Evolutionary conservation across 2,329 filamentous ascomycete genomes (phyloP).

Genomic region (Zymoseptoria passerinii): DNA sequence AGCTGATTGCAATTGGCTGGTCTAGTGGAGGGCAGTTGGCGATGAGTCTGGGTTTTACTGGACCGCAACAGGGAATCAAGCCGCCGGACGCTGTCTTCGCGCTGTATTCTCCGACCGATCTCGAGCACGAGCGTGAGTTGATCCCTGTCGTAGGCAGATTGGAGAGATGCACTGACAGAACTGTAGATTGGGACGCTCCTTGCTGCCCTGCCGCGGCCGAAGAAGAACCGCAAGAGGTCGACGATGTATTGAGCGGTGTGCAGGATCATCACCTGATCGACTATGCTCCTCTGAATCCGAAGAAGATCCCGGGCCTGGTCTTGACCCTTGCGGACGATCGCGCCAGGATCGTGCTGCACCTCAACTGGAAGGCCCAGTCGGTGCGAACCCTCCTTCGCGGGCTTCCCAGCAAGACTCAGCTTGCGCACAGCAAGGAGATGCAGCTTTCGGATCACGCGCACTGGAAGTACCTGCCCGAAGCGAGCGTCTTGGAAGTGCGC

Average conservation of each 20-base stretch:
- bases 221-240: not conserved
- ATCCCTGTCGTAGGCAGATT: not conserved
- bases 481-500: not conserved
- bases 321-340: conserved; percentile 2
- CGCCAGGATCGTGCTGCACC: conserved; percentile 3
- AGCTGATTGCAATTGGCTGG: conserved; percentile 4
- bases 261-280: not conserved
- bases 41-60: conserved; percentile 2
- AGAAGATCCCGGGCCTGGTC: not conserved
- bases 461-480: not conserved
- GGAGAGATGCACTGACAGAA: not conserved
- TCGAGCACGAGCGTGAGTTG: not conserved
- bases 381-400: conserved; percentile 4
- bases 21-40: conserved; percentile 6
- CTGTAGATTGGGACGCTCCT: not conserved
- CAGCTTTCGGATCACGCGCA: not conserved
- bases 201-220: not conserved
- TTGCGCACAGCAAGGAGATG: not conserved
- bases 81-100: conserved; percentile 3
- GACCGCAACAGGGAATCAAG: not conserved
- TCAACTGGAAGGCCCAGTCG: conserved; percentile 2
- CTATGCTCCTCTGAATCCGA: not conserved
- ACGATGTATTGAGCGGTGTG: conserved; percentile 3
- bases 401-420: conserved; percentile 2
- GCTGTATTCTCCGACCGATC: conserved; percentile 6